Evolutionary conservation across 495 filamentous ascomycete species (phyloP), one percentile per base, ranked within the genome.

Genomic region (Neurospora sp.): DNA sequence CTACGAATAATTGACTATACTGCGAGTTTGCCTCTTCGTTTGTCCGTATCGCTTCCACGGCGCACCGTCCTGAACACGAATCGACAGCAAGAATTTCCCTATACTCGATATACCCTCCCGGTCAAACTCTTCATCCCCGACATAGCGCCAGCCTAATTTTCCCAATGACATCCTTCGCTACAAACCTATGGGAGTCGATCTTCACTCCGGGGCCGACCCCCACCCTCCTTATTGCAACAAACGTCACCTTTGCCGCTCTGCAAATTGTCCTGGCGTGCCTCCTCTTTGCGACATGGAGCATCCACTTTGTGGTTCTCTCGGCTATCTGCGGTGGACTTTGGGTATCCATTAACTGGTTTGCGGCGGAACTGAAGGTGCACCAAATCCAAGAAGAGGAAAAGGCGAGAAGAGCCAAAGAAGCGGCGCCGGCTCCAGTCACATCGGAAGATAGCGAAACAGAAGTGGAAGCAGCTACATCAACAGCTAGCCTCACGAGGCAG

Each of bases 341-440:
- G 96, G 92, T 87, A 81, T 88, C 90, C 27, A 97, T 99, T 82
- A 97, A 97, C 83, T 99, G 96, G 96, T 99, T 99, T 78, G 93
- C 94, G 47, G 79, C 80, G 31, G 96, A 99, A 84, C 84, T 99
- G 41, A 85, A 85, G 70, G 82, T 82, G 10, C 89, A 89, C 53
- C 90, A 92, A 77, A 83, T 81, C 27, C 85, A 94, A 78, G 89
- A 90, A 74, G 85, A 88, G 69, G 86, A 87, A 71, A 88, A 89
- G 78, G 82, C 84, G 80, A 84, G 81, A 14, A 75, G 77, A 35
- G 81, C 83, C 41, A 77, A 75, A 68, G 79, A 77, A 27, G 76
- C 80, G 16, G 78, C 76, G 9, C 72, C 41, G 38, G 76, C 73
- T 42, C 74, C 40, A 71, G 39, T 22, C 69, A 73, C 75, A 47